Evolutionary conservation across 495 filamentous ascomycete species (phyloP), one percentile per base, ranked within the genome.

Genomic region (Lasiosphaeria hispida): DNA sequence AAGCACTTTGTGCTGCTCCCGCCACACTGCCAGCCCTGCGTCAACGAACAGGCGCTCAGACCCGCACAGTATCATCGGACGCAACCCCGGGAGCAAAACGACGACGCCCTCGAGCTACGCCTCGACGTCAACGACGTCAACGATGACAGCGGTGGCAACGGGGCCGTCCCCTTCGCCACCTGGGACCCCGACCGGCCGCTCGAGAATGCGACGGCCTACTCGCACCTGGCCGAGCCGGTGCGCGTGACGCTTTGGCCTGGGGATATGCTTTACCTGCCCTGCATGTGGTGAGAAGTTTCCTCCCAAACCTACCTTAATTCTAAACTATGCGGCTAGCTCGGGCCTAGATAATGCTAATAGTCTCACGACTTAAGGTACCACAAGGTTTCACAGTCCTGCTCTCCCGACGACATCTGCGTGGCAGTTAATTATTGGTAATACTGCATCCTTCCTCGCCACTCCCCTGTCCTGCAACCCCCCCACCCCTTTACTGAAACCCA

Each of bases 201-300:
- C 10, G 56, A 69, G 18, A 64, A 73, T 10, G 61, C 72, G 11
- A 87, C 85, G 10, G 53, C 52, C 23, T 89, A 82, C 58, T 86
- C 83, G 30, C 57, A 72, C 38, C 69, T 84, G 17, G 80, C 77
- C 2, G 69, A 65, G 53, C 84, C 86, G 3, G 51, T 88, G 57
- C 71, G 78, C 7, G 84, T 90, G 7, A 84, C 80, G 8, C 66
- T 92, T 9, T 62, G 83, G 1, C 76, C 80, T n/a, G 88, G 89
- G 1, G 89, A 92, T 70, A 86, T 92, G 80, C 62, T 92, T n/a
- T 92, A 92, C 71, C 68, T 92, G 18, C 89, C 89, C 17, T 80
- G 85, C 19, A 77, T 90, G 71, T 91, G 87, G 87, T 87, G 58
- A 67, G 80, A 71, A 38, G 19, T 34, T 36, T 34, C 38, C 10